These are phyloP conservation scores for Fusarium clavum DNA, from an alignment of 2,329 filamentous ascomycete genomes.

Conservation along the genomic window DNA sequence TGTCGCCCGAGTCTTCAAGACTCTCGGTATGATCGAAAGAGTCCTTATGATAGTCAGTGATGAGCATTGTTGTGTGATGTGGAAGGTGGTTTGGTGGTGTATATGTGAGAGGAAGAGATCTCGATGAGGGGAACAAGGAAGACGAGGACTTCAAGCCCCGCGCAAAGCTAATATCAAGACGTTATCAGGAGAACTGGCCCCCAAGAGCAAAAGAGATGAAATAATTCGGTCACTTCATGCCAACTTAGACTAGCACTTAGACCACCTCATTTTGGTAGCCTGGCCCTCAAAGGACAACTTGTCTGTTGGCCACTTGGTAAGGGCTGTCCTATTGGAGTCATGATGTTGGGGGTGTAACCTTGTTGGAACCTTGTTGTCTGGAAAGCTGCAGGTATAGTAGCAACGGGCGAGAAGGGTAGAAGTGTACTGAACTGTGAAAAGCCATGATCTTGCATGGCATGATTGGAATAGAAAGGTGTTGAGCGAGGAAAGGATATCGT, in stretches of 20 bases:
- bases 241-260: not conserved
- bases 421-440: rapidly evolving
- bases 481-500: not conserved
- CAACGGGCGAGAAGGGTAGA: rapidly evolving
- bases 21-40: not conserved
- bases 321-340: not conserved
- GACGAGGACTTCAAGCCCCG: rapidly evolving
- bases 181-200: no score
- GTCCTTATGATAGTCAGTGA: not conserved
- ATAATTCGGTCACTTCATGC: no score
- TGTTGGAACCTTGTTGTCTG: not conserved
- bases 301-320: not conserved
- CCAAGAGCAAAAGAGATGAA: not conserved
- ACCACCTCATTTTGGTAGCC: not conserved
- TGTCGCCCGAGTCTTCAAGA: not conserved
- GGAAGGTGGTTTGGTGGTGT: not conserved
- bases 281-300: not conserved
- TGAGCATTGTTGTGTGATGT: not conserved
- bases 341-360: not conserved
- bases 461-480: not conserved
- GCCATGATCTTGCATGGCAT: not conserved
- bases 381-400: not conserved
- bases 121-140: not conserved
- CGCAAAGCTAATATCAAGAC: not conserved
- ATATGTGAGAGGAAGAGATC: not conserved